Percentiles rank a stretch among this genome's conserved stretches.
These are phyloP conservation scores for Solanum medicagineum DNA, from an alignment of 257 asterid species.

Conservation along the genomic window DNA sequence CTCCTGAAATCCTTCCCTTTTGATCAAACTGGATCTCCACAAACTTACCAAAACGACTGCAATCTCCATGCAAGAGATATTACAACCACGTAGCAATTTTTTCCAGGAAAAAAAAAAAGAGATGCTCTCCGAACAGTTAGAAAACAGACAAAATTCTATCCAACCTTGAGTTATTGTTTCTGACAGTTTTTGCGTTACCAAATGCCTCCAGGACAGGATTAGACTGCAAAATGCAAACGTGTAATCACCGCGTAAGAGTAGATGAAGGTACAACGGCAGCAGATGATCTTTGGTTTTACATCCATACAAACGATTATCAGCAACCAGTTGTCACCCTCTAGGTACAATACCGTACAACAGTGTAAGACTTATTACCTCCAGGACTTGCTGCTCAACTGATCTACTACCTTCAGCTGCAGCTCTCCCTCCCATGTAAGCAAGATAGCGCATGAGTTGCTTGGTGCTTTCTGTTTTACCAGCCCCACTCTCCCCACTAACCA, in stretches of 20 bases:
- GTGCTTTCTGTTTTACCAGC: slow-evolving; percentile 99
- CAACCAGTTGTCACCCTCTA: background rate
- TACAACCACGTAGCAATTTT: background rate
- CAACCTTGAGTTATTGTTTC: slow-evolving; percentile 97
- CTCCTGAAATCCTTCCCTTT: slow-evolving; percentile 88
- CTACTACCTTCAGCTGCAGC: slow-evolving; percentile 83
- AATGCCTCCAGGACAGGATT: slow-evolving; percentile 99
- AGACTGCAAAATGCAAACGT: slow-evolving; percentile 43
- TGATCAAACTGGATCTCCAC: slow-evolving; percentile 97
- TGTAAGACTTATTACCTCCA: slow-evolving; percentile 54
- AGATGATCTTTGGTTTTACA: background rate
- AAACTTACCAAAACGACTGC: slow-evolving; percentile 98
- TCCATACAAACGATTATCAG: background rate
- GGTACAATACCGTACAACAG: background rate
- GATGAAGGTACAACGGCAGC: background rate
- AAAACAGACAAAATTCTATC: background rate
- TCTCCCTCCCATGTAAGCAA: slow-evolving; percentile 99
- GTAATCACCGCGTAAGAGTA: background rate
- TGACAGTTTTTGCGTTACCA: slow-evolving; percentile 97
- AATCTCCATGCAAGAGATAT: slow-evolving; percentile 9
- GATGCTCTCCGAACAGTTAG: background rate
- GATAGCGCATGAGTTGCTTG: slow-evolving; percentile 87
- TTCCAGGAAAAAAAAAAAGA: background rate
- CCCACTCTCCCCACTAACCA: slow-evolving; percentile 99
- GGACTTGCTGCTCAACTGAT: slow-evolving; percentile 91